Conservation (phyloP, 2,329 filamentous ascomycete genomes). For the Cladosporium sp. region DNA sequence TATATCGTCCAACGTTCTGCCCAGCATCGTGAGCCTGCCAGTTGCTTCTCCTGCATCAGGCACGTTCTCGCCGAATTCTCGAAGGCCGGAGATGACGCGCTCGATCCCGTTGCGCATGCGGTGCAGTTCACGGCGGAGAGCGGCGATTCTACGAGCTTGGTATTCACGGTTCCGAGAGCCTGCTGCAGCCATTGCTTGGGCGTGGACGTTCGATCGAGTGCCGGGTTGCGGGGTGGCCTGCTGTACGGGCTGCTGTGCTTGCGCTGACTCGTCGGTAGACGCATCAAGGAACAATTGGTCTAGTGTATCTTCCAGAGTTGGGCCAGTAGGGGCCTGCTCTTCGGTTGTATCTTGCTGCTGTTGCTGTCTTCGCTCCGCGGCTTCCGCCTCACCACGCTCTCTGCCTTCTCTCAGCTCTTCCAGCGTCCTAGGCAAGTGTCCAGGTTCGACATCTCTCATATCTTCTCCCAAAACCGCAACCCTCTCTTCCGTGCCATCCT, state of each 20-base stretch:
- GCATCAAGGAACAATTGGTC: constrained; percentile 32
- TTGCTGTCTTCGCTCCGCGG: not conserved
- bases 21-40: constrained; percentile 25
- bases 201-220: constrained; percentile 20
- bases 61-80: constrained; percentile 33
- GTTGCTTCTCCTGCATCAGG: constrained; percentile 30
- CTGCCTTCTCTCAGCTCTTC: constrained; percentile 39
- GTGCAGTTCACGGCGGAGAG: constrained; percentile 34
- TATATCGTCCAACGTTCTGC: constrained; percentile 29
- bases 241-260: not conserved
- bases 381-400: constrained; percentile 26
- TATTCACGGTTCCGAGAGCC: constrained; percentile 32
- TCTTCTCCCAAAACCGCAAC: constrained; percentile 46
- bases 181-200: constrained; percentile 25
- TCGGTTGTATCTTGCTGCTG: not conserved
- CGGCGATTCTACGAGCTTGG: constrained; percentile 32
- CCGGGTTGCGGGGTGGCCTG: not conserved
- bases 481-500: constrained; percentile 42
- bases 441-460: constrained; percentile 43
- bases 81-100: constrained; percentile 33
- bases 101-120: constrained; percentile 36
- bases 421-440: constrained; percentile 43
- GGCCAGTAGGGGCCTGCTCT: constrained; percentile 15
- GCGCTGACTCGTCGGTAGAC: constrained; percentile 20
- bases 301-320: constrained; percentile 31